Evolutionary conservation across 495 filamentous ascomycete species (phyloP).

Genomic region (Podospora pseudopauciseta): DNA sequence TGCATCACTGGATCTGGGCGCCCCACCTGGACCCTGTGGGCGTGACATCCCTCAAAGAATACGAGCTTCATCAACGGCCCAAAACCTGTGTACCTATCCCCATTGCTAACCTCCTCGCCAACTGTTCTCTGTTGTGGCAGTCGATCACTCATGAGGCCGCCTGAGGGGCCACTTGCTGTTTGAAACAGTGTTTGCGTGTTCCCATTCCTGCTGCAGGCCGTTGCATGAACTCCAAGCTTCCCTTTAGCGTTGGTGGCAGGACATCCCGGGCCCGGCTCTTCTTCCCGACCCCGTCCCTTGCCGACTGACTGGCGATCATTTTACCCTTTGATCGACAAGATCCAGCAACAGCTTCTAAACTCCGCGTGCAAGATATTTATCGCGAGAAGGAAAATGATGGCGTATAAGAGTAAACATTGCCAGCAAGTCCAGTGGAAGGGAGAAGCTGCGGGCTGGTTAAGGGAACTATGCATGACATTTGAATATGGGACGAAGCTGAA

Average conservation of each 20-base stretch:
- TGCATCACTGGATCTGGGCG: constrained; percentile 6
- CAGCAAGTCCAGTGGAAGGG: not conserved
- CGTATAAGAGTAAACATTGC: no score
- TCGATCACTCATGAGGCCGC: not conserved
- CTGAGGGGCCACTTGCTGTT: not conserved
- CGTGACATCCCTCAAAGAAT: constrained; percentile 7
- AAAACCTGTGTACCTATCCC: not conserved
- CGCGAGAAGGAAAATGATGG: no score
- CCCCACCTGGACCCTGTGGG: constrained; percentile 8
- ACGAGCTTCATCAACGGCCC: constrained; percentile 8
- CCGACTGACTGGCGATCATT: not conserved
- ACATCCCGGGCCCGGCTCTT: not conserved
- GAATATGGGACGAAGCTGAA: not conserved
- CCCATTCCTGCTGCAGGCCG: not conserved
- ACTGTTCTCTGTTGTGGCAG: not conserved
- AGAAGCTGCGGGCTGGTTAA: not conserved
- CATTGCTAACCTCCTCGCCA: no score
- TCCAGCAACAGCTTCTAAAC: not conserved
- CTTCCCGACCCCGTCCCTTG: not conserved
- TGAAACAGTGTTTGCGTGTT: not conserved
- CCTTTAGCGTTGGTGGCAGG: not conserved
- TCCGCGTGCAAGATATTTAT: no score
- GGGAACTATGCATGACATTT: not conserved
- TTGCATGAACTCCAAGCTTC: not conserved
- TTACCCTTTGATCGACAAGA: not conserved